Conservation (phyloP, 495 filamentous ascomycete species). For the Echria macrotheca region DNA sequence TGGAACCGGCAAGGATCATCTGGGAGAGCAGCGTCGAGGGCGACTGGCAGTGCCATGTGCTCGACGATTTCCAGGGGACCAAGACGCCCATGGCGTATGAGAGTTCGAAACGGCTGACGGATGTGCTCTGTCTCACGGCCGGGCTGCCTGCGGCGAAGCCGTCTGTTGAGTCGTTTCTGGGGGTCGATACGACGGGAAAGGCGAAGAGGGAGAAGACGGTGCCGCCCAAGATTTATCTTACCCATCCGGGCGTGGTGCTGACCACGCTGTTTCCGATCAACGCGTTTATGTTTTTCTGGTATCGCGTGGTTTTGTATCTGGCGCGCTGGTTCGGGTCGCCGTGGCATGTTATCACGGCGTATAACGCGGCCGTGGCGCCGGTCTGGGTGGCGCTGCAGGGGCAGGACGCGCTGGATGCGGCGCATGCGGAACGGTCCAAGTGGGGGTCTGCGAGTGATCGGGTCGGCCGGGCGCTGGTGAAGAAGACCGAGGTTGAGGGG, state of each 20-base stretch:
- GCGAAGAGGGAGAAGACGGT: background rate
- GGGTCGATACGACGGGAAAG: background rate
- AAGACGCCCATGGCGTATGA: conserved; percentile 65
- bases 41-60: conserved; percentile 45
- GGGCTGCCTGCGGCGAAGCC: conserved; percentile 57
- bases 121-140: conserved; percentile 72
- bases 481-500: conserved; percentile 72
- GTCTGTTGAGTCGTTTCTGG: conserved; percentile 42
- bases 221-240: conserved; percentile 62
- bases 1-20: conserved; percentile 56
- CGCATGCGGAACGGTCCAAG: conserved; percentile 57
- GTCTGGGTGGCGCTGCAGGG: conserved; percentile 72
- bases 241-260: conserved; percentile 81
- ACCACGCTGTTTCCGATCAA: conserved; percentile 72
- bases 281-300: conserved; percentile 55
- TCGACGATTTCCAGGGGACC: conserved; percentile 73
- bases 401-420: conserved; percentile 58
- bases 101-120: conserved; percentile 76
- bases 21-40: conserved; percentile 83
- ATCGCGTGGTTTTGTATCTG: conserved; percentile 56
- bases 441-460: conserved; percentile 72
- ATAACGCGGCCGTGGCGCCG: conserved; percentile 70
- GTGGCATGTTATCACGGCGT: conserved; percentile 73
- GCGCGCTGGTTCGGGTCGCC: conserved; percentile 77
- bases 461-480: conserved; percentile 53